Conservation (phyloP, 2,329 filamentous ascomycete genomes). For the Coleophoma cylindrospora region DNA sequence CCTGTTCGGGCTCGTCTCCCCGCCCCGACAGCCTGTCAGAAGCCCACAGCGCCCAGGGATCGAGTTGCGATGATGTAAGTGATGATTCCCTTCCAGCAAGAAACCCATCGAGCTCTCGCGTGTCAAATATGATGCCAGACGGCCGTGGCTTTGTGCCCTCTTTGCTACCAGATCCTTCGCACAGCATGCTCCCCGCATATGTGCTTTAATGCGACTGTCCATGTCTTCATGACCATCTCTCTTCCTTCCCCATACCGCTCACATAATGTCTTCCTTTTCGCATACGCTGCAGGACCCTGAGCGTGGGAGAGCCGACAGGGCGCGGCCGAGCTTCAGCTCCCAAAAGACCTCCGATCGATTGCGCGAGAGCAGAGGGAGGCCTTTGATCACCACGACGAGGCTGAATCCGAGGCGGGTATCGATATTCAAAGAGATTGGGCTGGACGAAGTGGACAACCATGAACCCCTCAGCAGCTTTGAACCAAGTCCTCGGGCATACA, state of each 20-base stretch:
- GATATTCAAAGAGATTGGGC: constrained; percentile 21
- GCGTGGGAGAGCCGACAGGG: constrained; percentile 7
- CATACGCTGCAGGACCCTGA: not conserved
- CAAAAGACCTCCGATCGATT: constrained; percentile 16
- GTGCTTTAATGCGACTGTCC: not conserved
- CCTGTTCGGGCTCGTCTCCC: not conserved
- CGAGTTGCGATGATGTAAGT: not conserved
- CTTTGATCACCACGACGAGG: constrained; percentile 6
- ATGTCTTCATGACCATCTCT: not conserved
- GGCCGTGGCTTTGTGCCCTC: too few species aligned
- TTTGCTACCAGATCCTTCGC: too few species aligned
- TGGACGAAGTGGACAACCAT: constrained; percentile 12
- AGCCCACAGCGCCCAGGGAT: not conserved
- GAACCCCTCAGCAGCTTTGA: too few species aligned
- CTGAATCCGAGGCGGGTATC: constrained; percentile 10
- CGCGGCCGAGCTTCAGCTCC: constrained; percentile 16
- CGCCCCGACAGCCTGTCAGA: not conserved
- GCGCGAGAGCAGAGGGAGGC: constrained; percentile 12
- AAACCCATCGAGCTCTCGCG: not conserved
- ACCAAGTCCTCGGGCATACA: too few species aligned
- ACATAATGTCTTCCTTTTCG: constrained; percentile 2
- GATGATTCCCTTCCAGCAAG: not conserved
- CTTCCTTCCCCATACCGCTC: not conserved
- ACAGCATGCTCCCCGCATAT: not conserved
- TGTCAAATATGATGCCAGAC: not conserved